phyloP scores from a whole-genome alignment of 2,329 filamentous ascomycete species.

The Alternaria gansuensis region DNA sequence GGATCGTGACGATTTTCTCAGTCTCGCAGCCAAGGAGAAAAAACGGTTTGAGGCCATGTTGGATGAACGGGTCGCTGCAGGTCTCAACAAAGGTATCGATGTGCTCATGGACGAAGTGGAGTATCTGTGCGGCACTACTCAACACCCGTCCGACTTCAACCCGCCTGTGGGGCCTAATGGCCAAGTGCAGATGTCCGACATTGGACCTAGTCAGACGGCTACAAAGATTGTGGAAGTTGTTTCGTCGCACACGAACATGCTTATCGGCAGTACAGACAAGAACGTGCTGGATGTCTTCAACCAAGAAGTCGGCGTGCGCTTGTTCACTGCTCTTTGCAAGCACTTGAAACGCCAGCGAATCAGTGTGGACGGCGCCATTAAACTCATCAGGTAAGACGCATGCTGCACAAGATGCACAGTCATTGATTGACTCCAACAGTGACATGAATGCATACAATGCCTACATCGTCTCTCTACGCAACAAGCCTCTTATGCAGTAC shows the following conservation, averaged over 20 bases:
- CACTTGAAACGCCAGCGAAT: slow-evolving; percentile 96
- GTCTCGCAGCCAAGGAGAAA: slow-evolving; percentile 91
- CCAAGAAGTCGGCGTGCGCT: slow-evolving; percentile 90
- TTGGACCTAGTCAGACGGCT: slow-evolving; percentile 82
- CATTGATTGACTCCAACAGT: slow-evolving; percentile 55
- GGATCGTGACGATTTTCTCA: slow-evolving; percentile 93
- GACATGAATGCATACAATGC: slow-evolving; percentile 95
- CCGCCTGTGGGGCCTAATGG: slow-evolving; percentile 61
- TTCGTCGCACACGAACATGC: slow-evolving; percentile 87
- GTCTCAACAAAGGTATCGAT: slow-evolving; percentile 96
- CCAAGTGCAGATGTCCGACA: slow-evolving; percentile 58
- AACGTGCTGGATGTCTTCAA: slow-evolving; percentile 99
- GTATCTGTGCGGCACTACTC: slow-evolving; percentile 88
- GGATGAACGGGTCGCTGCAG: slow-evolving; percentile 93
- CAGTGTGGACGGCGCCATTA: slow-evolving; percentile 86
- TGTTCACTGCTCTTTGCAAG: slow-evolving; percentile 94
- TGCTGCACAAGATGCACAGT: not conserved
- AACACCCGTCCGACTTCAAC: slow-evolving; percentile 89
- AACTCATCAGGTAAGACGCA: slow-evolving; percentile 73
- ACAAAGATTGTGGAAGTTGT: slow-evolving; percentile 84
- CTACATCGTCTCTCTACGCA: slow-evolving; percentile 82
- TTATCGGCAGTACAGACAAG: slow-evolving; percentile 95
- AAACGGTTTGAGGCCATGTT: slow-evolving; percentile 99
- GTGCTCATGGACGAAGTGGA: slow-evolving; percentile 99
- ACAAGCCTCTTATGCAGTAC: slow-evolving; percentile 85